Base-by-base conservation (phyloP, 192 early-diverging fungal genomes). In the Ambispora gerdemannii region DNA sequence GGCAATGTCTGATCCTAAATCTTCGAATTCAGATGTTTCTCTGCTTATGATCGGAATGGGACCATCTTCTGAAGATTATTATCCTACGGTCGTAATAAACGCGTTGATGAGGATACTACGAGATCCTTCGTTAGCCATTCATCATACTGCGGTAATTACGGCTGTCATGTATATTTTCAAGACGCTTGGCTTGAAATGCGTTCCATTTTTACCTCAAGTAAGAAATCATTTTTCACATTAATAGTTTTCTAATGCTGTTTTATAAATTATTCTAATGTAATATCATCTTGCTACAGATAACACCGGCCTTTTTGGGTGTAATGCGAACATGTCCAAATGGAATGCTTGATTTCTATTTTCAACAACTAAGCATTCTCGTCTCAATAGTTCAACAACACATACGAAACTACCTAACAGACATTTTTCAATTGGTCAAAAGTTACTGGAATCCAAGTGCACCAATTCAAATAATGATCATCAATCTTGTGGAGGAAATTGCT, bases 121-220 rank as follows among this genome's bases (percentile, higher is more conserved):
- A 50, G 93, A 96, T 75, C 83, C 89, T 6, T 88, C 90, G 1
- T 78, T 96, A 27, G 89, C 87, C 67, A 82, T 84, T 20, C 90
- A 93, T 70, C 94, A 98, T 76, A 88, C 89, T 15, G 86, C 89
- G 4, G 95, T 92, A 0, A 89, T 95, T 38, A 88, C 93, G 52
- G 95, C 94, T 4, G 86, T 97, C 35, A 91, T 97, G 83, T 91
- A 91, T 36, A 95, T 98, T 61, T 98, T 95, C 80, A 91, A 92
- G 55, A 89, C 94, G 0, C 76, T 95, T 1, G 91, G 93, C 2
- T 70, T 95, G 13, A 93, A 95, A 74, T 89, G 90, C 67, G 93
- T 95, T 20, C 91, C 90, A n/a, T 95, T 93, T 66, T 79, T 95
- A 59, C 91, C 91, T 11, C 88, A 91, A 80, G 90, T 91, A 76